Evolutionary conservation across 768 basidiomycete genomes (phyloP), one percentile per base, ranked within the genome.

Genomic region (Rhizopogon vesiculosus): DNA sequence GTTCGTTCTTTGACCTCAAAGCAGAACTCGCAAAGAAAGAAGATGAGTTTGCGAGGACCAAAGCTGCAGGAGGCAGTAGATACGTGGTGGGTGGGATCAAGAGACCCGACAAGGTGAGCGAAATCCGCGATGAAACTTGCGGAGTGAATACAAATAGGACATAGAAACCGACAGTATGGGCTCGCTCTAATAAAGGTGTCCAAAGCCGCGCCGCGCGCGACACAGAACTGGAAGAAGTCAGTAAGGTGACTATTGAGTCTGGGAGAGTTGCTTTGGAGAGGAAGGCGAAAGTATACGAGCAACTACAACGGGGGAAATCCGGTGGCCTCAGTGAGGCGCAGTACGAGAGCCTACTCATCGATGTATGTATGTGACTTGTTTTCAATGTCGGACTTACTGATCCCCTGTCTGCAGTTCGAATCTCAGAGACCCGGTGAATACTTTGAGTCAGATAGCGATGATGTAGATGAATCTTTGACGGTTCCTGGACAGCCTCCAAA

Each of bases 1-100:
- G 78, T 56, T 90, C 91, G 0, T 89, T 92, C 68, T 81, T 91
- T n/a, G 89, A 92, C 63, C 82, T 94, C 42, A 89, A 87, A 58
- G 85, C 79, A 7, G 75, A 81, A 53, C 67, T 83, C 1, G 72
- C 72, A 1, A 77, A 74, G 57, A 68, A 75, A 53, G 74, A 79
- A 54, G 76, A 87, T 16, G 85, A 87, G 58, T 76, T 90, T 33
- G 69, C 82, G 16, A 87, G 83, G 64, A 78, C 79, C 54, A 90
- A 87, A 62, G 82, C 79, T 10, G 71, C 80, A 13, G 87, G 87
- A 12, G 75, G 73, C 29, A 59, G 64, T 22, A 77, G 74, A 33
- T 68, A 74, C n/a, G 67, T 84, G 22, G 76, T 83, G 5, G 87
- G 85, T 9, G 85, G 84, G 33, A 75, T 84, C 15, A 82, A 84